These are phyloP conservation scores for Ceratocystis destructans DNA, from an alignment of 2,329 filamentous ascomycete species.

Conservation along the genomic window DNA sequence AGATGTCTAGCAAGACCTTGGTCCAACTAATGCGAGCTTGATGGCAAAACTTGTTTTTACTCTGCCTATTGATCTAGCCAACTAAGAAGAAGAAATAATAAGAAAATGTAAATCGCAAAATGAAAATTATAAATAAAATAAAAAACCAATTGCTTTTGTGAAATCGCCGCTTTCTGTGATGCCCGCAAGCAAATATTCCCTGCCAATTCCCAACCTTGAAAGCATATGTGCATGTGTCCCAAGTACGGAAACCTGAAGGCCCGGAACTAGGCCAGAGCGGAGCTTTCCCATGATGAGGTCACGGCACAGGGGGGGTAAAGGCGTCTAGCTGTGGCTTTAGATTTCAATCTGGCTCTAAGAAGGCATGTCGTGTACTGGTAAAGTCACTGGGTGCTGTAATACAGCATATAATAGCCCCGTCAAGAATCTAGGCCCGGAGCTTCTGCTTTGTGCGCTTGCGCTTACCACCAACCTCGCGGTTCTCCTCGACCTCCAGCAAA, in stretches of 20 bases:
- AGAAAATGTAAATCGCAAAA: neutral
- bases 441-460: conserved; percentile 49
- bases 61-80: neutral
- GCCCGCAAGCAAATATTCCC: neutral
- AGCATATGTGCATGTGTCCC: neutral
- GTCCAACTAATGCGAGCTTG: too few species aligned
- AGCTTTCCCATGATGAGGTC: neutral
- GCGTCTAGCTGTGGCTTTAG: neutral
- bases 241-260: neutral
- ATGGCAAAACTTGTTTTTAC: neutral
- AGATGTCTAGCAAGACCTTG: too few species aligned
- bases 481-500: conserved; percentile 78
- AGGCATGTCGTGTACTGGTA: too few species aligned
- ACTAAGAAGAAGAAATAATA: neutral
- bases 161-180: neutral
- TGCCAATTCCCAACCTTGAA: neutral
- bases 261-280: neutral
- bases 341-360: neutral
- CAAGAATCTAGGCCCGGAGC: conserved; percentile 19
- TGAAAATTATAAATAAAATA: neutral
- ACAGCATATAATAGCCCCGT: neutral
- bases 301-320: neutral
- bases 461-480: conserved; percentile 83
- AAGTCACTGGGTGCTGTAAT: too few species aligned
- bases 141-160: neutral